Evolutionary conservation across 2,329 filamentous ascomycete species (phyloP).

Genomic region (Penicillium glabrum): DNA sequence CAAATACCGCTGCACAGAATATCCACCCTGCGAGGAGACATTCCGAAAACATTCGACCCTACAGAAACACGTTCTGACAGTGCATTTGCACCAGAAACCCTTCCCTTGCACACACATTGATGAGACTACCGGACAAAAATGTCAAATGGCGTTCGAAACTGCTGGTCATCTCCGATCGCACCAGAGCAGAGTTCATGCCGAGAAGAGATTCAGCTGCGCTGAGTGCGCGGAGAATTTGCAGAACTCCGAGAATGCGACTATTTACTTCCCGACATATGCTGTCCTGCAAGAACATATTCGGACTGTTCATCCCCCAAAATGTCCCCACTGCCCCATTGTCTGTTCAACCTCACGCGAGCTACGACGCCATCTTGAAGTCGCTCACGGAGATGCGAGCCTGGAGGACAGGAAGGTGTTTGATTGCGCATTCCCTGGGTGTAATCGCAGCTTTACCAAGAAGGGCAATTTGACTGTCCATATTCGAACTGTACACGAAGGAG

Average conservation of each 20-base stretch:
- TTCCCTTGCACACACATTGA: conserved; percentile 68
- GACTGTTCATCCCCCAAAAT: conserved; percentile 69
- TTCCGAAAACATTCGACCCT: conserved; percentile 89
- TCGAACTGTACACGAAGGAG: conserved; percentile 72
- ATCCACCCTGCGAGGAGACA: conserved; percentile 68
- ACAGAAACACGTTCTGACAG: conserved; percentile 74
- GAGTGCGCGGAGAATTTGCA: conserved; percentile 59
- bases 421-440: conserved; percentile 67
- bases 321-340: conserved; percentile 69
- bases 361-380: conserved; percentile 73
- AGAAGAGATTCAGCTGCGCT: conserved; percentile 72
- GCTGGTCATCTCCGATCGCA: conserved; percentile 71
- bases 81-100: conserved; percentile 70
- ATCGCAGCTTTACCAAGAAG: conserved; percentile 74
- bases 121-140: conserved; percentile 54
- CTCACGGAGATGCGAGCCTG: conserved; percentile 63
- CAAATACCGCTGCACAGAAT: conserved; percentile 70
- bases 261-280: conserved; percentile 68
- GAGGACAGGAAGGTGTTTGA: conserved; percentile 64
- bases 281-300: conserved; percentile 73
- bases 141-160: conserved; percentile 71
- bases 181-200: conserved; percentile 66
- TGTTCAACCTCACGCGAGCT: conserved; percentile 68
- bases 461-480: conserved; percentile 83
- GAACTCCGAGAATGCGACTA: conserved; percentile 17